A percentile compares a stretch with the other conserved stretches of the same genome.
Evolutionary conservation across 2,329 filamentous ascomycete species (phyloP).

Genomic region (Claviceps paspali): DNA sequence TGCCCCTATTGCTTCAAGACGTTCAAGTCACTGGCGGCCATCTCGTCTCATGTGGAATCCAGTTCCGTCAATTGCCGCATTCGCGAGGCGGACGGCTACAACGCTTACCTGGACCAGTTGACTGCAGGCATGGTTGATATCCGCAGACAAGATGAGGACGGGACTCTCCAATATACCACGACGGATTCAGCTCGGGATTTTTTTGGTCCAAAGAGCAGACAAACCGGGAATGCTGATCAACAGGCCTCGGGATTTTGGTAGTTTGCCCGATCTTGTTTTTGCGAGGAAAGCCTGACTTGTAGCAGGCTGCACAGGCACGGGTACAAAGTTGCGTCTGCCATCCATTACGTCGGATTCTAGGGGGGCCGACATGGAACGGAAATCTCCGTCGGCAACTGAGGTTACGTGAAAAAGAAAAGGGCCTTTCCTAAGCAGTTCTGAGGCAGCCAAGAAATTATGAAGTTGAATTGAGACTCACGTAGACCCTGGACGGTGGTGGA

Average conservation of each 20-base stretch:
- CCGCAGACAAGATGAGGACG: conserved; percentile 10
- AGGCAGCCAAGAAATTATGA: too few relatives aligned
- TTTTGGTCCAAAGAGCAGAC: background rate
- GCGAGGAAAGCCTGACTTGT: too few relatives aligned
- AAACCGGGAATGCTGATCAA: too few relatives aligned
- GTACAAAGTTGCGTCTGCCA: too few relatives aligned
- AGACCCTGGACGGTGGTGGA: too few relatives aligned
- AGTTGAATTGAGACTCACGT: too few relatives aligned
- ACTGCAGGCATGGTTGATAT: conserved; percentile 18
- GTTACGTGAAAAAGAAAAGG: too few relatives aligned
- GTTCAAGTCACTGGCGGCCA: conserved; percentile 26
- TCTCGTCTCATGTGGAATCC: conserved; percentile 34
- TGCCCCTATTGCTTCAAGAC: conserved; percentile 30
- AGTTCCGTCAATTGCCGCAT: conserved; percentile 26
- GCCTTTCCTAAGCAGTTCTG: too few relatives aligned
- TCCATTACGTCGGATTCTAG: too few relatives aligned
- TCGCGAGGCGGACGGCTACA: conserved; percentile 23
- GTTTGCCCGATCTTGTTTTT: background rate
- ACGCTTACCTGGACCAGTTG: conserved; percentile 17
- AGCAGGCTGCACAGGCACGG: too few relatives aligned
- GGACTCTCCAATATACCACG: conserved; percentile 14
- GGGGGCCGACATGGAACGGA: too few relatives aligned
- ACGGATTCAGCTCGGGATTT: conserved; percentile 7
- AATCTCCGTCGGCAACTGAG: too few relatives aligned
- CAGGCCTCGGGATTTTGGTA: background rate